A percentile compares a stretch with the other conserved stretches of the same genome.
These are phyloP conservation scores for Colletotrichum neosansevieriae DNA, from an alignment of 2,329 filamentous ascomycete genomes.

Conservation along the genomic window DNA sequence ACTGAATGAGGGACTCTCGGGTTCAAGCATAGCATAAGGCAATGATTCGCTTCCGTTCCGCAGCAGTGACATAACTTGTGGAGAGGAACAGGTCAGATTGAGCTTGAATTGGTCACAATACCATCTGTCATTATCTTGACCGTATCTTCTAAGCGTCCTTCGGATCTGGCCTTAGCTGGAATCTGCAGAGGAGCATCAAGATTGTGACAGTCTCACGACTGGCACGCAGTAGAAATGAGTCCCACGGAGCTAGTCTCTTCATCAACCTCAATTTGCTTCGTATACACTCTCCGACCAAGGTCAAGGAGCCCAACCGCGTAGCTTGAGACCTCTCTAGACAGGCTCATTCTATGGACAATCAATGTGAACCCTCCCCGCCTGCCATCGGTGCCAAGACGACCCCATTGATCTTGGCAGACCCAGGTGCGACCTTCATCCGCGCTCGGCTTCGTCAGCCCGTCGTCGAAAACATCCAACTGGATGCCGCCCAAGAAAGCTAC, in stretches of 20 bases:
- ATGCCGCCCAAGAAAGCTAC: neutral
- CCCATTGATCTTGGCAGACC: slow-evolving; percentile 26
- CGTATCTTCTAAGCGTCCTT: neutral
- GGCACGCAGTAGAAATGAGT: neutral
- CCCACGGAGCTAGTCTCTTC: neutral
- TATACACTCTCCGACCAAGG: neutral
- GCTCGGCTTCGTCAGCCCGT: slow-evolving; percentile 13
- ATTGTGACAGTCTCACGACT: neutral
- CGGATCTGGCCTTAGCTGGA: slow-evolving; percentile 1
- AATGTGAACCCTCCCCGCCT: neutral
- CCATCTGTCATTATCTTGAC: slow-evolving; percentile 10
- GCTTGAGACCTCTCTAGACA: slow-evolving; percentile 20
- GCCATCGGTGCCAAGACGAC: slow-evolving; percentile 29
- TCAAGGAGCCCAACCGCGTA: neutral
- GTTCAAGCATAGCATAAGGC: neutral
- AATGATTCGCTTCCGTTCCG: slow-evolving; percentile 7
- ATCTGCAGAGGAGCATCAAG: neutral
- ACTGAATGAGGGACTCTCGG: neutral
- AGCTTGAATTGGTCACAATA: neutral
- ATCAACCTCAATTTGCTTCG: neutral
- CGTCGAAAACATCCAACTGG: slow-evolving; percentile 24
- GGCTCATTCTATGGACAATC: neutral
- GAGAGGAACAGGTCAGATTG: slow-evolving; percentile 6
- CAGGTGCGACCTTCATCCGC: slow-evolving; percentile 2
- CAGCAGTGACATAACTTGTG: slow-evolving; percentile 36